Percentiles rank a stretch among this genome's conserved stretches.
phyloP scores from a whole-genome alignment of 768 basidiomycete species.

The Kondoa subrosea region DNA sequence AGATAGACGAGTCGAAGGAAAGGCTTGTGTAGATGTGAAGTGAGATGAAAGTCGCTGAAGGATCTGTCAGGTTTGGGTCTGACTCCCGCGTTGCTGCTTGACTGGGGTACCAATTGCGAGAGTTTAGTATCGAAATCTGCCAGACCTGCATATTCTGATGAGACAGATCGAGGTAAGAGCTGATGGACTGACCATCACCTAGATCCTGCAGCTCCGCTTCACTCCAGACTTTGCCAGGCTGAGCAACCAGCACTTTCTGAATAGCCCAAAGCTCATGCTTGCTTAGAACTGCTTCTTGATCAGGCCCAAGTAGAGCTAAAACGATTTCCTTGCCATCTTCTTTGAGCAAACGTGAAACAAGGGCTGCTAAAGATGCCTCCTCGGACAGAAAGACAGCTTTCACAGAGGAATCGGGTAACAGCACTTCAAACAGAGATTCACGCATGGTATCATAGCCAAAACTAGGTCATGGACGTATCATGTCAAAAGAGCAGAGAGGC shows the following conservation, averaged over 20 bases:
- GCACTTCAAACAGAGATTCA: not conserved
- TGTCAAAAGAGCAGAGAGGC: too few species aligned
- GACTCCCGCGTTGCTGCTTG: constrained; percentile 38
- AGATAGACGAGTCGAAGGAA: constrained; percentile 54
- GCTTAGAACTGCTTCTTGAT: not conserved
- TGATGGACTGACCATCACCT: constrained; percentile 42
- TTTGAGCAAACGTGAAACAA: constrained; percentile 14
- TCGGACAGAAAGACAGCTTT: not conserved
- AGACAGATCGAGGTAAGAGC: not conserved
- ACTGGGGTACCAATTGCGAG: constrained; percentile 18
- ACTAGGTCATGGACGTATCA: not conserved
- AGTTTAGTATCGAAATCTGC: constrained; percentile 3
- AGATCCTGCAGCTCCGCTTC: constrained; percentile 51
- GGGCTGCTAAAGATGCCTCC: constrained; percentile 6
- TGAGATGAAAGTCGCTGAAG: constrained; percentile 55
- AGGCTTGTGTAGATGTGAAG: constrained; percentile 50
- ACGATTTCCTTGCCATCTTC: constrained; percentile 22
- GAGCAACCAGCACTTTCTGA: constrained; percentile 16
- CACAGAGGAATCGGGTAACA: not conserved
- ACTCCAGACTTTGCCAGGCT: constrained; percentile 42
- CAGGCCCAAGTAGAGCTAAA: constrained; percentile 10
- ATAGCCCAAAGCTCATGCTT: constrained; percentile 17
- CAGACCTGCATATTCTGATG: constrained; percentile 9
- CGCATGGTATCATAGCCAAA: not conserved
- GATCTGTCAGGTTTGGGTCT: constrained; percentile 41